Evolutionary conservation across 306 rosid genomes (phyloP).

Genomic region (Malus fusca): DNA sequence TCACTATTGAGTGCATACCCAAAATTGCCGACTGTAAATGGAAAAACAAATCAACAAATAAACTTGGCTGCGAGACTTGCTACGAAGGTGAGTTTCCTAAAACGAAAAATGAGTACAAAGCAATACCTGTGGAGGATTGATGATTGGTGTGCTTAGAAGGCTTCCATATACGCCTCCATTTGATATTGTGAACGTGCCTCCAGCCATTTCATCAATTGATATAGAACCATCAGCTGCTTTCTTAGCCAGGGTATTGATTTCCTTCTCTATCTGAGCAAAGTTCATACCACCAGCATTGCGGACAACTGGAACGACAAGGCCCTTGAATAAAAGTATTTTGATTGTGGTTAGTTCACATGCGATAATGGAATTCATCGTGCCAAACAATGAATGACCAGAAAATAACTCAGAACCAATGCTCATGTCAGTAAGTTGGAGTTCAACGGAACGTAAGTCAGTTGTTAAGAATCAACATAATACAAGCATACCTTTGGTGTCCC

Average conservation of each 20-base stretch:
- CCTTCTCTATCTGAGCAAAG: slow-evolving; percentile 44
- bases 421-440: not conserved
- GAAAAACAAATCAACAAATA: not conserved
- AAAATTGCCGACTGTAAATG: slow-evolving; percentile 37
- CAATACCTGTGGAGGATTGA: slow-evolving; percentile 46
- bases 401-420: not conserved
- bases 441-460: not conserved
- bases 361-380: not conserved
- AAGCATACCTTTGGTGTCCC: slow-evolving; percentile 51
- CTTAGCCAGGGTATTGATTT: slow-evolving; percentile 42
- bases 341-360: not conserved
- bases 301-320: slow-evolving; percentile 43
- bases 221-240: slow-evolving; percentile 43
- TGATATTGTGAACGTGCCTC: slow-evolving; percentile 46
- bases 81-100: not conserved
- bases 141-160: slow-evolving; percentile 40
- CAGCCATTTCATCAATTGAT: slow-evolving; percentile 51
- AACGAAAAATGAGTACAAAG: not conserved
- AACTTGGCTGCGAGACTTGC: not conserved
- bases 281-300: slow-evolving; percentile 35
- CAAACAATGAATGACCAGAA: not conserved
- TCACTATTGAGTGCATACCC: slow-evolving; percentile 49
- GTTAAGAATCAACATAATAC: not conserved
- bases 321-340: slow-evolving; percentile 16
- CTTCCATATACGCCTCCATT: slow-evolving; percentile 51